Percentiles rank a stretch among this genome's conserved stretches.
These are phyloP conservation scores for Diphasiastrum complanatum DNA, from an alignment of 83 land plant genomes.

Conservation along the genomic window DNA sequence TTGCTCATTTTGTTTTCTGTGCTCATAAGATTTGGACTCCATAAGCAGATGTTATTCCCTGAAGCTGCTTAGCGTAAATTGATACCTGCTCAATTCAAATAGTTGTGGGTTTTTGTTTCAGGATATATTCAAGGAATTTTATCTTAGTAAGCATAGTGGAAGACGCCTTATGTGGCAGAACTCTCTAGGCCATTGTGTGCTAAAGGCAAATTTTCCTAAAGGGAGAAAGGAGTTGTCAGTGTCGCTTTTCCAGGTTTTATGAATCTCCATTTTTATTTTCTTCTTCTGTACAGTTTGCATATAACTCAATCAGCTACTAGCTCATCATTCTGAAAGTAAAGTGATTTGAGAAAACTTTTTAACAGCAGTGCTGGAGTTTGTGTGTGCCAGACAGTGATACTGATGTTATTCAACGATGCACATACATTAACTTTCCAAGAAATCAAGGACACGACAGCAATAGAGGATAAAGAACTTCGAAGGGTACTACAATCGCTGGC, in stretches of 20 bases:
- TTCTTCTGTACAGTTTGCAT: no score
- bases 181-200: slow-evolving; percentile 95
- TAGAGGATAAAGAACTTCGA: slow-evolving; percentile 95
- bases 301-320: no score
- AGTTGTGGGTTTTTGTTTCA: no score
- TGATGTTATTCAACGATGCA: slow-evolving; percentile 94
- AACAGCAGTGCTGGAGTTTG: no score
- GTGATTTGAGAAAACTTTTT: no score
- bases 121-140: slow-evolving; percentile 99
- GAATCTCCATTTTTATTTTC: no score
- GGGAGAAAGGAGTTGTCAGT: slow-evolving; percentile 98
- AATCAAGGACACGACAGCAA: slow-evolving; percentile 87
- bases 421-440: slow-evolving; percentile 84
- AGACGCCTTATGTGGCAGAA: slow-evolving; percentile 99
- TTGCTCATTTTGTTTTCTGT: not conserved
- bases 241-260: slow-evolving; percentile 99
- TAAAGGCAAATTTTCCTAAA: slow-evolving; percentile 93
- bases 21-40: not conserved
- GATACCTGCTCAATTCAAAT: no score
- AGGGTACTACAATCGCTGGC: slow-evolving; percentile 97
- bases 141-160: slow-evolving; percentile 96
- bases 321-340: no score
- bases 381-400: slow-evolving; percentile 76
- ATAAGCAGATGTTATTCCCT: no score
- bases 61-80: no score